phyloP scores from a whole-genome alignment of 2,329 filamentous ascomycete species.

The Apiospora phragmitis region DNA sequence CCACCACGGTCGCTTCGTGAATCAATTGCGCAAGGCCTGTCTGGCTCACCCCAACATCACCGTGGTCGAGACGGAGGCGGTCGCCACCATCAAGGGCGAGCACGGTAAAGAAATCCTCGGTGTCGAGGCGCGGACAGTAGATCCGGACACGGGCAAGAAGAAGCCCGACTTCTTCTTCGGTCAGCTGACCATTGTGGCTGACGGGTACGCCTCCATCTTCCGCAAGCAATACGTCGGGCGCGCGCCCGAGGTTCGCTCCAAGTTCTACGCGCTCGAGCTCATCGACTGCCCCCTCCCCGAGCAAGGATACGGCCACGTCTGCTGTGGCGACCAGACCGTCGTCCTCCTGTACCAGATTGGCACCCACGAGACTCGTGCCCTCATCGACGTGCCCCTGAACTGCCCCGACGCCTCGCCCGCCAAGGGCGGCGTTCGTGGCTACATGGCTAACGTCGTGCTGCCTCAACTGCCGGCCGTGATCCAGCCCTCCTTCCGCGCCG shows the following conservation, averaged over 20 bases:
- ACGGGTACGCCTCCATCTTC: constrained; percentile 92
- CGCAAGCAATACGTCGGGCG: constrained; percentile 73
- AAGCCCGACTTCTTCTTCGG: constrained; percentile 80
- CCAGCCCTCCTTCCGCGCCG: constrained; percentile 71
- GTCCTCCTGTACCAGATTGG: constrained; percentile 97
- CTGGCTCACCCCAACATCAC: constrained; percentile 78
- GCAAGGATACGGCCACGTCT: constrained; percentile 79
- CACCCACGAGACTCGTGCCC: constrained; percentile 84
- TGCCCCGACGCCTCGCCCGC: constrained; percentile 71
- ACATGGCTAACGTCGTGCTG: constrained; percentile 78
- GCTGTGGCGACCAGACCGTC: constrained; percentile 75
- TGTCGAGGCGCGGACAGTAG: constrained; percentile 70
- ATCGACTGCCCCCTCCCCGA: constrained; percentile 81
- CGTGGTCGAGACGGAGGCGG: constrained; percentile 86
- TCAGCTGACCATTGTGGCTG: constrained; percentile 82
- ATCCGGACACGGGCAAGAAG: constrained; percentile 56
- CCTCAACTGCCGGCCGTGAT: constrained; percentile 73
- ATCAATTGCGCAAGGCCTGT: constrained; percentile 75
- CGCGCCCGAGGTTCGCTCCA: constrained; percentile 71
- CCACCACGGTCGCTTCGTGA: constrained; percentile 93
- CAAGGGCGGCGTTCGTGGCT: constrained; percentile 80
- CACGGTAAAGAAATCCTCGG: constrained; percentile 75
- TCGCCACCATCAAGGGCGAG: constrained; percentile 70
- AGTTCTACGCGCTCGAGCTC: constrained; percentile 92
- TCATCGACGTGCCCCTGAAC: constrained; percentile 83